Evolutionary conservation across 2,329 filamentous ascomycete species (phyloP).

Genomic region (Chrysosporium queenslandicum): DNA sequence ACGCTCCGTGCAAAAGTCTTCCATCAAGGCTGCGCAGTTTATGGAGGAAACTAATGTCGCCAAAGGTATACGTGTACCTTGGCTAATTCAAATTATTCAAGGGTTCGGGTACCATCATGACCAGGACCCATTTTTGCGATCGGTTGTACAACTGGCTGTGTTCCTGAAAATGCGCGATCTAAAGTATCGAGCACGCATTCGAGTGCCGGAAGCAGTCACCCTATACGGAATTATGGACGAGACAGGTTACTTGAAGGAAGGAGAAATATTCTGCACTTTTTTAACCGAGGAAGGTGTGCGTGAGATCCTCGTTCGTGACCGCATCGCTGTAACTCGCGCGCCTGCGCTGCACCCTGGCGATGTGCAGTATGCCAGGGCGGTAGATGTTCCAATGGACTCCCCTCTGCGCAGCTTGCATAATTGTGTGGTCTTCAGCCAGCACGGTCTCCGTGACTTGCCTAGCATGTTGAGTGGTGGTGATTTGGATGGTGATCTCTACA

Average conservation of each 20-base stretch:
- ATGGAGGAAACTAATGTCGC: constrained; percentile 54
- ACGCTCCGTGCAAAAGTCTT: constrained; percentile 47
- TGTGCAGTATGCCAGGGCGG: constrained; percentile 55
- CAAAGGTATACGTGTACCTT: constrained; percentile 49
- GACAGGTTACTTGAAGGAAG: constrained; percentile 55
- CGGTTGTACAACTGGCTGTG: constrained; percentile 58
- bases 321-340: constrained; percentile 61
- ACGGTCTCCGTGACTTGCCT: constrained; percentile 62
- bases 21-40: constrained; percentile 56
- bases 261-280: constrained; percentile 57
- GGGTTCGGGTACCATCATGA: constrained; percentile 55
- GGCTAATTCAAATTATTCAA: constrained; percentile 50
- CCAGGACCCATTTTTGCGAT: constrained; percentile 58
- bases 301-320: constrained; percentile 27
- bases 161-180: constrained; percentile 61
- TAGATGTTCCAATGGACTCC: constrained; percentile 45
- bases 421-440: constrained; percentile 67
- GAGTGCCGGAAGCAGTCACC: constrained; percentile 59
- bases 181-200: constrained; percentile 70
- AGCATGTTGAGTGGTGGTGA: constrained; percentile 73
- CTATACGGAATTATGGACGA: constrained; percentile 80
- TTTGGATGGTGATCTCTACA: constrained; percentile 72
- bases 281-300: constrained; percentile 31
- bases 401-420: constrained; percentile 56
- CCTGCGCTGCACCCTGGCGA: constrained; percentile 76